A percentile compares a stretch with the other conserved stretches of the same genome.
Evolutionary conservation across 768 basidiomycete species (phyloP).

Genomic region (Leccinum imitatum): DNA sequence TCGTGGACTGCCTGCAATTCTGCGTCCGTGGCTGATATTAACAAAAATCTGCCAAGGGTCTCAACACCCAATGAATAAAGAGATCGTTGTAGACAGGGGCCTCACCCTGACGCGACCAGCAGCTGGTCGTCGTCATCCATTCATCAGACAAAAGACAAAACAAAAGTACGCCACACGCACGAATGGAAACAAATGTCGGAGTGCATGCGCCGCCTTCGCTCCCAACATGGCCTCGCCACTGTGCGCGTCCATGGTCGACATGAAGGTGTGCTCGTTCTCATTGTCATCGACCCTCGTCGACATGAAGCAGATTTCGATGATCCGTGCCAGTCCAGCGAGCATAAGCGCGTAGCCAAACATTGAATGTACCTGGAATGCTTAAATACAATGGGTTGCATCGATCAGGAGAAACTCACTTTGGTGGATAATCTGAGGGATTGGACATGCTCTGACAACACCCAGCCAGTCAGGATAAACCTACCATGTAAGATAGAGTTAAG

Average conservation of each 20-base stretch:
- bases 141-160: conserved; percentile 4
- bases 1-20: conserved; percentile 71
- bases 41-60: conserved; percentile 55
- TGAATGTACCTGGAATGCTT: conserved; percentile 60
- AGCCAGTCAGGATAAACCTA: conserved; percentile 88
- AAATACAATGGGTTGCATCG: not conserved
- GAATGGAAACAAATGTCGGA: conserved; percentile 85
- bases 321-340: conserved; percentile 75
- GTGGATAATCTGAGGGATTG: conserved; percentile 86
- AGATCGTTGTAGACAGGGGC: not conserved
- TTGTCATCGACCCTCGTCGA: conserved; percentile 43
- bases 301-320: conserved; percentile 85
- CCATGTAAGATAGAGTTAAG: not conserved
- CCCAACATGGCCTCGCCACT: conserved; percentile 9
- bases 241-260: conserved; percentile 33
- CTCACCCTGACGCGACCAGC: conserved; percentile 73
- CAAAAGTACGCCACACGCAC: conserved; percentile 46
- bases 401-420: conserved; percentile 44
- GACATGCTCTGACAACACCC: conserved; percentile 89
- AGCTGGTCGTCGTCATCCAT: conserved; percentile 41
- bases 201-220: conserved; percentile 52
- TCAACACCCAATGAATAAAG: not conserved
- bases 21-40: conserved; percentile 95
- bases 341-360: conserved; percentile 84
- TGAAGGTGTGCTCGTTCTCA: conserved; percentile 66